Base-by-base conservation (phyloP, 768 basidiomycete genomes). In the Phylloporus arenicola region DNA sequence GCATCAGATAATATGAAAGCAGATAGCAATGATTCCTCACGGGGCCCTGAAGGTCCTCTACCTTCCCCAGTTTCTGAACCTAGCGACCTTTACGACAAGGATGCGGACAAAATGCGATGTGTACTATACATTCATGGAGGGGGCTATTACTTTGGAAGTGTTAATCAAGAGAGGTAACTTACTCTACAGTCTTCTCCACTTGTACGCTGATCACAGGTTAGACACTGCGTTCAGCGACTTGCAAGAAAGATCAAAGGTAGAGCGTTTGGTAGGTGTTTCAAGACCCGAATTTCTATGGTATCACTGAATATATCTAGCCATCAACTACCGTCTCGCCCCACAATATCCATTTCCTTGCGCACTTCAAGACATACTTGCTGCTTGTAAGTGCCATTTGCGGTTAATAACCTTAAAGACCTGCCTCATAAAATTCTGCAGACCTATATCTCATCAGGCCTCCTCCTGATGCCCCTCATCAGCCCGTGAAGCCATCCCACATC, bases 261-360 rank as follows among this genome's bases (percentile, higher is more conserved):
- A 43, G 87, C 91, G 12, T 90, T 95, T 59, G 81, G 84, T 83
- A 60, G 37, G 76, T 61, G 19, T 20, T 52, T 25, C 16, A 33
- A n/a, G 3, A 4, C 7, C 17, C 9, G 17, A 3, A 44, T 37
- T 27, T 13, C 33, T 27, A 13, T 42, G 9, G 35, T 50, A 55
- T 43, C n/a, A 33, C 47, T 37, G 25, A 68, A 47, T 57, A 59
- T 56, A 45, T 29, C 11, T 52, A 88, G 86, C 86, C 51, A 75
- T 90, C 47, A 86, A 87, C 55, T 90, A 90, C 60, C 79, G 87
- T 34, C 79, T 94, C n/a, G 88, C 94, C 13, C 95, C 95, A 0
- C 95, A 97, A 68, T 98, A 95, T 59, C 95, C 95, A 1, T 97
- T 96, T 64, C 95, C 95, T 13, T 92, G 90, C 56, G 90, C 86